Conservation (phyloP, 2,329 filamentous ascomycete species). For the Hypomyces perniciosus region DNA sequence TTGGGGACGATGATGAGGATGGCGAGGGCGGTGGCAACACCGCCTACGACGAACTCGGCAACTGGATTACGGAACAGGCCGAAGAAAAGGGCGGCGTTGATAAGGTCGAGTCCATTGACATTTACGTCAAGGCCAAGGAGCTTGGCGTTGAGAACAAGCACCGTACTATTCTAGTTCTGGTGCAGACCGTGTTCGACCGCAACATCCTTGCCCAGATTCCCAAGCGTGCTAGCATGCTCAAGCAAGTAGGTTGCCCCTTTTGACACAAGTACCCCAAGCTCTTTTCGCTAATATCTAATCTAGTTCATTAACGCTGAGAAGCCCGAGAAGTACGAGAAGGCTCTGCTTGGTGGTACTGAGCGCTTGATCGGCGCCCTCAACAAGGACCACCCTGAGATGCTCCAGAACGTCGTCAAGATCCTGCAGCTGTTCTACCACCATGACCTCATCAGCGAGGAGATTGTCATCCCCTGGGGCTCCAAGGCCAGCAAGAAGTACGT, state of each 20-base stretch:
- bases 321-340: constrained; percentile 91
- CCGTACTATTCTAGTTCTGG: constrained; percentile 84
- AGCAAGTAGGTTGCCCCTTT: constrained; percentile 57
- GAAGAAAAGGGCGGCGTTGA: constrained; percentile 66
- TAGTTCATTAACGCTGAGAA: constrained; percentile 52
- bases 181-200: constrained; percentile 89
- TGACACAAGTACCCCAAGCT: background rate
- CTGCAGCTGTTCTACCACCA: constrained; percentile 86
- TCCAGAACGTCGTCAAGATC: constrained; percentile 72
- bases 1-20: constrained; percentile 74
- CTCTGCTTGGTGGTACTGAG: constrained; percentile 90
- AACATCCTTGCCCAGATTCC: constrained; percentile 84
- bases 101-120: constrained; percentile 79
- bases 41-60: constrained; percentile 83
- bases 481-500: constrained; percentile 99
- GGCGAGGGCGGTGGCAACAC: constrained; percentile 69
- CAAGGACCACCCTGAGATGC: constrained; percentile 74
- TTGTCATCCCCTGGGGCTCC: constrained; percentile 82
- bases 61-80: constrained; percentile 78
- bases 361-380: constrained; percentile 70
- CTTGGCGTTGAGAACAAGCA: constrained; percentile 92
- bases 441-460: constrained; percentile 82
- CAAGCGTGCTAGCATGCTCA: constrained; percentile 76
- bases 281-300: background rate
- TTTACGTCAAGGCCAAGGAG: constrained; percentile 96